Percentiles rank a stretch among this genome's conserved stretches.
Conservation (phyloP, 495 filamentous ascomycete genomes). For the Lophiostoma macrostomum region DNA sequence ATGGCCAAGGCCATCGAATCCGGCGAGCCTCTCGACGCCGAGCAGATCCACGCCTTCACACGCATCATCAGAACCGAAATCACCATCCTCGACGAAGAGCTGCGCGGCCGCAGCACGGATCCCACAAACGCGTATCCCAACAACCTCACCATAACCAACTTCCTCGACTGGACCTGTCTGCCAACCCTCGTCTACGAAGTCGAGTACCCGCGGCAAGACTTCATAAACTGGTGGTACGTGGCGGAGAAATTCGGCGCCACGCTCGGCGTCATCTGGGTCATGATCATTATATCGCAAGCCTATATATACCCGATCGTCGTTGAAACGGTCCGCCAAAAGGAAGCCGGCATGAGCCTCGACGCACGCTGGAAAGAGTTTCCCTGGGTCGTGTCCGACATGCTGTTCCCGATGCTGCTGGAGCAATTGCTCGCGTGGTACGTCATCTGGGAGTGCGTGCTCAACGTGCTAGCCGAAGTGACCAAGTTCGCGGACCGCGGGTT, state of each 20-base stretch:
- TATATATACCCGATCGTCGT: conserved; percentile 67
- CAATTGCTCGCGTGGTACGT: conserved; percentile 70
- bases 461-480: conserved; percentile 70
- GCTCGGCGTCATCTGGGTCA: conserved; percentile 65
- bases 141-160: conserved; percentile 64
- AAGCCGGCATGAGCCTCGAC: conserved; percentile 54
- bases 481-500: conserved; percentile 74
- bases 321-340: conserved; percentile 61
- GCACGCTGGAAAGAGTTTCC: conserved; percentile 64
- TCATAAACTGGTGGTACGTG: conserved; percentile 68
- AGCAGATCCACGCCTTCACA: conserved; percentile 59
- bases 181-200: conserved; percentile 76
- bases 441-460: conserved; percentile 78
- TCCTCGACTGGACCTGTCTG: conserved; percentile 67
- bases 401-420: conserved; percentile 75
- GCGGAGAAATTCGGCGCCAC: conserved; percentile 64
- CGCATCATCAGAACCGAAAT: conserved; percentile 61
- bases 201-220: conserved; percentile 66
- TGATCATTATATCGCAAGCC: conserved; percentile 50
- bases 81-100: conserved; percentile 58
- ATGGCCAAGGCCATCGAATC: conserved; percentile 56
- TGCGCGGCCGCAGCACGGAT: conserved; percentile 53
- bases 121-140: conserved; percentile 54
- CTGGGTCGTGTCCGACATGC: conserved; percentile 63
- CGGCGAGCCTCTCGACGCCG: conserved; percentile 53